A percentile compares a stretch with the other conserved stretches of the same genome.
Conservation (phyloP, 2,329 filamentous ascomycete genomes). For the Trichoderma simmonsii region DNA sequence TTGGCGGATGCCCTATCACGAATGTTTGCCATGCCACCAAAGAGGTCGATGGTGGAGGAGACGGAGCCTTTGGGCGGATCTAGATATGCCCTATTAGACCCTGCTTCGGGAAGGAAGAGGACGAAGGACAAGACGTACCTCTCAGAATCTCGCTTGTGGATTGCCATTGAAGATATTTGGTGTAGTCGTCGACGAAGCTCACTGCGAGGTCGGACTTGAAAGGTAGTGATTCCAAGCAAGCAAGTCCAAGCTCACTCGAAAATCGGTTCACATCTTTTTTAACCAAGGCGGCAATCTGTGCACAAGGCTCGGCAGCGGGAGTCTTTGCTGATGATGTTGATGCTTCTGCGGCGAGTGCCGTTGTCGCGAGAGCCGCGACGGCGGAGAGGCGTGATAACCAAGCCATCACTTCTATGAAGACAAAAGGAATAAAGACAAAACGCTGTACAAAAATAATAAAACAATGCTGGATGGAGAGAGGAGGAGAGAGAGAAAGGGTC, state of each 20-base stretch:
- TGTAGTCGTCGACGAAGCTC: constrained; percentile 4
- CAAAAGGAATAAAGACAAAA: neutral
- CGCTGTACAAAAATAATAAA: neutral
- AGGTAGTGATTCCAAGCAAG: constrained; percentile 15
- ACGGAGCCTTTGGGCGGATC: constrained; percentile 13
- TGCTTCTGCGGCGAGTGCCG: neutral
- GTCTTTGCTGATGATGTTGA: neutral
- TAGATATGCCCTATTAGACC: neutral
- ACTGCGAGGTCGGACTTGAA: constrained; percentile 9
- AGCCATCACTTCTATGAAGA: neutral
- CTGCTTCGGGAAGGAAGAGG: neutral
- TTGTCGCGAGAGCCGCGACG: neutral
- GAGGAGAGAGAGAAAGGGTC: neutral
- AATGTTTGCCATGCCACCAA: constrained; percentile 14
- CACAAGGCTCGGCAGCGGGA: neutral
- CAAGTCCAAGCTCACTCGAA: constrained; percentile 1
- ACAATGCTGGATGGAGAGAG: neutral
- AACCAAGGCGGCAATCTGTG: neutral
- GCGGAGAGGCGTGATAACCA: constrained; percentile 10
- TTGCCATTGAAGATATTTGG: constrained; percentile 21
- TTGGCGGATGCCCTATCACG: neutral
- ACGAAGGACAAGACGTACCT: neutral
- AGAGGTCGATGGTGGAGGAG: constrained; percentile 14
- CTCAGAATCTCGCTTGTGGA: constrained; percentile 18
- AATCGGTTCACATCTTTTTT: neutral